phyloP scores from a whole-genome alignment of 2,329 filamentous ascomycete genomes.

The Aspergillus thermomutatus region DNA sequence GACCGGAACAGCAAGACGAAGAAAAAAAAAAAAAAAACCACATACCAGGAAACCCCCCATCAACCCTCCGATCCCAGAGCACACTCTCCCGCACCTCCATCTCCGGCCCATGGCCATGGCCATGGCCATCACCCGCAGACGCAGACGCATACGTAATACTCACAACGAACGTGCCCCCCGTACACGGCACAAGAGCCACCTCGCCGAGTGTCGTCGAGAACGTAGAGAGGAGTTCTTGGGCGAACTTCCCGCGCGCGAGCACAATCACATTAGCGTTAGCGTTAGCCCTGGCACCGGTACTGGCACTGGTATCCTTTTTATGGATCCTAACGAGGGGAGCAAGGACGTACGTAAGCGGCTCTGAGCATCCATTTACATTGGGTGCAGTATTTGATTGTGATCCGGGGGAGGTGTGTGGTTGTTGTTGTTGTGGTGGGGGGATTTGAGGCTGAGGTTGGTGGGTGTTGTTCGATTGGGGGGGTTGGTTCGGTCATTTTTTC shows the following conservation, averaged over 20 bases:
- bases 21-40: conserved; percentile 6
- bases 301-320: background rate
- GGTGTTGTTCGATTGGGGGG: conserved; percentile 10
- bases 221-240: conserved; percentile 91
- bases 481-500: conserved; percentile 16
- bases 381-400: conserved; percentile 89
- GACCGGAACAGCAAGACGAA: background rate
- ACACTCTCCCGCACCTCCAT: conserved; percentile 48
- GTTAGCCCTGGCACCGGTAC: background rate
- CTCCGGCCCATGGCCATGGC: conserved; percentile 21
- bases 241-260: conserved; percentile 72
- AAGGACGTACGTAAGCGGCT: conserved; percentile 69
- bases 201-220: conserved; percentile 82
- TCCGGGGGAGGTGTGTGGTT: conserved; percentile 58
- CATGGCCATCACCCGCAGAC: too few relatives aligned
- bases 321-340: background rate
- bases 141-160: conserved; percentile 47
- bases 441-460: conserved; percentile 1
- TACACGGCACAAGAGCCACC: conserved; percentile 79
- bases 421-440: conserved; percentile 4
- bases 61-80: conserved; percentile 82
- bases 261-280: background rate
- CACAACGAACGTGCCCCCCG: conserved; percentile 79
- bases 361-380: conserved; percentile 91
- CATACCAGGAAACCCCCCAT: conserved; percentile 80